Evolutionary conservation across 2,329 filamentous ascomycete genomes (phyloP).

Genomic region (Rhynchosporium graminicola): DNA sequence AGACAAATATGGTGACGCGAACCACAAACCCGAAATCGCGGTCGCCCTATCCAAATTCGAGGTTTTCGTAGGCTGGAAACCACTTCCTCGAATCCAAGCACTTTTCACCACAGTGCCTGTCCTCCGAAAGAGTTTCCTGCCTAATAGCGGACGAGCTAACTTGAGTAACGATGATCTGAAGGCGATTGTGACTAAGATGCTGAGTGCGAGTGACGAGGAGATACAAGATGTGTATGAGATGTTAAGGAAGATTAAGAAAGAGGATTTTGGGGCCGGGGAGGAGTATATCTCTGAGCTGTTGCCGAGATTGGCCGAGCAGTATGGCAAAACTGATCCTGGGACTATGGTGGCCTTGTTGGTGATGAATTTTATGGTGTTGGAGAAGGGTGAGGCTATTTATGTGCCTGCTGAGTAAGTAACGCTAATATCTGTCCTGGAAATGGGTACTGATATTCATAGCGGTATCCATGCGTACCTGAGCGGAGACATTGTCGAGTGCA

Average conservation of each 20-base stretch:
- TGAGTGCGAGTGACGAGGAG: slow-evolving; percentile 49
- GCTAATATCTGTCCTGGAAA: neutral
- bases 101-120: slow-evolving; percentile 48
- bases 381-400: slow-evolving; percentile 83
- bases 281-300: slow-evolving; percentile 65
- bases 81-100: slow-evolving; percentile 57
- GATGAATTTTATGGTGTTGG: slow-evolving; percentile 72
- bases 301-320: slow-evolving; percentile 64
- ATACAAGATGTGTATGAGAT: slow-evolving; percentile 49
- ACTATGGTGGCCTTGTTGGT: slow-evolving; percentile 68
- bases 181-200: slow-evolving; percentile 48
- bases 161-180: slow-evolving; percentile 60
- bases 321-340: slow-evolving; percentile 63
- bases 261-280: slow-evolving; percentile 50
- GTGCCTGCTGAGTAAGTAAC: slow-evolving; percentile 69
- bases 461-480: slow-evolving; percentile 94
- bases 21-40: slow-evolving; percentile 81
- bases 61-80: slow-evolving; percentile 75
- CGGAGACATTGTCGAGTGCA: slow-evolving; percentile 95
- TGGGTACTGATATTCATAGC: slow-evolving; percentile 19
- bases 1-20: slow-evolving; percentile 66
- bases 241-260: slow-evolving; percentile 50
- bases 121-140: slow-evolving; percentile 28
- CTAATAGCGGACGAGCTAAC: slow-evolving; percentile 37
- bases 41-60: slow-evolving; percentile 72